These are phyloP conservation scores for Annulohypoxylon moriforme DNA, from an alignment of 495 filamentous ascomycete genomes.

Conservation along the genomic window DNA sequence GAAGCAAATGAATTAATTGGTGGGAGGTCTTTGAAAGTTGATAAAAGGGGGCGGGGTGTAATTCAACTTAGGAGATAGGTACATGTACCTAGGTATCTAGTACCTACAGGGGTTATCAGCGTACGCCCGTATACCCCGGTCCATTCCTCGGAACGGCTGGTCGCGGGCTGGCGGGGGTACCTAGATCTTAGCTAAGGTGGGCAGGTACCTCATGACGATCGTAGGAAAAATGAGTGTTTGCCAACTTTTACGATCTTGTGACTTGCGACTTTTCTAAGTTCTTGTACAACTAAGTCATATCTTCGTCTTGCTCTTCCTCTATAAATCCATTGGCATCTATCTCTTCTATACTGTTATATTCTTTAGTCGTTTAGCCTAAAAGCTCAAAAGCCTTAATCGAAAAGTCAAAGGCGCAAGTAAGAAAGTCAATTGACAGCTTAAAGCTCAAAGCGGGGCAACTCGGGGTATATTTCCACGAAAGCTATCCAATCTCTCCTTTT, in stretches of 20 bases:
- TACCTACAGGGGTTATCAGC: neutral
- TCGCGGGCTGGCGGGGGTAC: slow-evolving; percentile 45
- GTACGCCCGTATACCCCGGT: slow-evolving; percentile 15
- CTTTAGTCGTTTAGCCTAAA: slow-evolving; percentile 2
- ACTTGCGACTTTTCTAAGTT: slow-evolving; percentile 22
- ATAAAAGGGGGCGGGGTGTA: neutral
- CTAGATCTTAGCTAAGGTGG: slow-evolving; percentile 40
- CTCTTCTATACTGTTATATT: neutral
- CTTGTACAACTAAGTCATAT: neutral
- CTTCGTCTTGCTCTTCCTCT: neutral
- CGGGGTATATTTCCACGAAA: slow-evolving; percentile 15
- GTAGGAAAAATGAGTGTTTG: slow-evolving; percentile 35
- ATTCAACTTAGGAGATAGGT: too few species aligned
- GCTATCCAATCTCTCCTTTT: neutral
- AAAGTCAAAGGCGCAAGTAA: neutral
- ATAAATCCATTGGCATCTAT: neutral
- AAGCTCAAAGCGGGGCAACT: slow-evolving; percentile 34
- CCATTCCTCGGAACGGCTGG: slow-evolving; percentile 42
- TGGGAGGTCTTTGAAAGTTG: too few species aligned
- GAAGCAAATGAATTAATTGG: too few species aligned
- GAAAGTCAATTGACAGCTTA: slow-evolving; percentile 19
- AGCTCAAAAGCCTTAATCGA: neutral
- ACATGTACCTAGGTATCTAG: neutral
- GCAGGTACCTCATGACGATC: slow-evolving; percentile 44
- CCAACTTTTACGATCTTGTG: slow-evolving; percentile 42